phyloP scores from a whole-genome alignment of 73 alveolate genomes.

The Tetrahymena elliotti region DNA sequence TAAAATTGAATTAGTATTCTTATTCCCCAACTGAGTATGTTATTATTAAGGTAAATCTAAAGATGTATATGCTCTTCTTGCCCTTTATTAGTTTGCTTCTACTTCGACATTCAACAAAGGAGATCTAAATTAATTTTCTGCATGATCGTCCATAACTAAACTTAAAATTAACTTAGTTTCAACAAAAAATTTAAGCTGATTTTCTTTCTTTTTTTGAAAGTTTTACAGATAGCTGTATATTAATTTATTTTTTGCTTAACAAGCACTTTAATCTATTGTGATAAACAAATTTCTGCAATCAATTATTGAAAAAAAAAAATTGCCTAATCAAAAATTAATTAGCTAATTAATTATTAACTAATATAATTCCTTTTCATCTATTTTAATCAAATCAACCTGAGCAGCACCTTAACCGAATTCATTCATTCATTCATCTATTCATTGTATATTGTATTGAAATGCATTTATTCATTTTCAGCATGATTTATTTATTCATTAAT shows the following conservation, averaged over 20 bases:
- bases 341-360: too few relatives aligned
- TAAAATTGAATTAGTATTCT: background rate
- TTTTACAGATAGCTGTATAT: too few relatives aligned
- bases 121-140: background rate
- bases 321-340: background rate
- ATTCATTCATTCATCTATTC: too few relatives aligned
- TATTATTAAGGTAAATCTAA: background rate
- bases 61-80: background rate
- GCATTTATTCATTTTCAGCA: too few relatives aligned
- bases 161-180: too few relatives aligned
- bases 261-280: too few relatives aligned
- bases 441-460: too few relatives aligned
- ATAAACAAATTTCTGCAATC: background rate
- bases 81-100: background rate
- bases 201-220: background rate
- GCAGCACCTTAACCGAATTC: background rate
- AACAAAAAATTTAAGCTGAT: too few relatives aligned
- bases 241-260: too few relatives aligned
- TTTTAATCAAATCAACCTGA: background rate
- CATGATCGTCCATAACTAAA: background rate
- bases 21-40: background rate
- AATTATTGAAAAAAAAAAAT: too few relatives aligned
- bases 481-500: too few relatives aligned
- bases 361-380: background rate
- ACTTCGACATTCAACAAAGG: background rate